Evolutionary conservation across 176 grass and related monocot species (phyloP).

Genomic region (Oryza meridionalis): DNA sequence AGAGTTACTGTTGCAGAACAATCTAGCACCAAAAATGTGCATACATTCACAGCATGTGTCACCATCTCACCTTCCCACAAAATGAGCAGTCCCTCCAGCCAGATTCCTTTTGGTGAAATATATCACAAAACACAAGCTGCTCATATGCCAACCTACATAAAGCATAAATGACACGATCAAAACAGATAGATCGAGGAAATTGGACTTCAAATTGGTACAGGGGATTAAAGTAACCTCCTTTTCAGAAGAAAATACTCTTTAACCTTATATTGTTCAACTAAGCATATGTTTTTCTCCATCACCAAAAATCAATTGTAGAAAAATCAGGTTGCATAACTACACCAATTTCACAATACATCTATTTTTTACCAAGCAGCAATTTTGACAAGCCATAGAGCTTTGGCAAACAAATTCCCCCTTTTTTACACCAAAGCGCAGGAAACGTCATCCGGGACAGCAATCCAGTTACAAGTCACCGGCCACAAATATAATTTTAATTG

Average conservation of each 20-base stretch:
- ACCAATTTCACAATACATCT: background rate
- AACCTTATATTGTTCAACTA: background rate
- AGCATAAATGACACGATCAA: conserved; percentile 12
- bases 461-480: background rate
- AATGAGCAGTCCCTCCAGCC: conserved; percentile 98
- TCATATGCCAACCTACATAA: conserved; percentile 78
- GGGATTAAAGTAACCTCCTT: background rate
- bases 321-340: background rate
- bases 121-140: conserved; percentile 86
- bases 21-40: background rate
- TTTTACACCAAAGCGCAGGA: background rate
- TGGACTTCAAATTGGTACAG: background rate
- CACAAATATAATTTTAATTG: background rate
- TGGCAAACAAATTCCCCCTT: background rate
- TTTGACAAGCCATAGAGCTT: conserved; percentile 9
- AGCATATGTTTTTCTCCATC: background rate
- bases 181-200: background rate
- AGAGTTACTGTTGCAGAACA: background rate
- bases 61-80: conserved; percentile 85
- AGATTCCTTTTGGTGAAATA: conserved; percentile 98
- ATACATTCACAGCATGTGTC: conserved; percentile 3
- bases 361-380: background rate
- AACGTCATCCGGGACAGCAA: background rate
- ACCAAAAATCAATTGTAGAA: background rate
- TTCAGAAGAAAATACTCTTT: background rate